Conservation (phyloP, 1,284 basidiomycete genomes). For the Boletus austroedulis region DNA sequence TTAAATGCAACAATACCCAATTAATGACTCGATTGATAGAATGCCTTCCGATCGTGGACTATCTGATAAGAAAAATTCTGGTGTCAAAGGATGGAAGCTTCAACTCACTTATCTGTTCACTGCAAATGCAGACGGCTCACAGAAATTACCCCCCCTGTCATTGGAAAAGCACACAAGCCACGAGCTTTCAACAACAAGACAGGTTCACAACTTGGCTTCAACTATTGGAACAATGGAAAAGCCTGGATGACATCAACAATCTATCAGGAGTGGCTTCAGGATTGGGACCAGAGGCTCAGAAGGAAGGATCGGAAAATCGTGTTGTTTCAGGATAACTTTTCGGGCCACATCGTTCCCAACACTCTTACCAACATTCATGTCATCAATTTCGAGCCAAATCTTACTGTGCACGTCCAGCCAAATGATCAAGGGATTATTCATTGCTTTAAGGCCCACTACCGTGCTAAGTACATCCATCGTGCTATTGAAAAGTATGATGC, state of each 20-base stretch:
- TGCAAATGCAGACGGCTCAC: constrained; percentile 26
- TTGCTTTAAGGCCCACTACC: constrained; percentile 3
- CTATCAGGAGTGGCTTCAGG: constrained; percentile 15
- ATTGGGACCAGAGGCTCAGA: constrained; percentile 1
- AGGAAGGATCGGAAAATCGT: not conserved
- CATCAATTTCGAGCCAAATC: not conserved
- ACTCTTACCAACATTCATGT: constrained; percentile 1
- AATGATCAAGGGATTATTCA: constrained; percentile 6
- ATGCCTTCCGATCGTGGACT: constrained; percentile 12
- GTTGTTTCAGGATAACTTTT: constrained; percentile 6
- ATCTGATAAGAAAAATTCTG: not conserved
- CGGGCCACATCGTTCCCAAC: not conserved
- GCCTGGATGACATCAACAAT: constrained; percentile 18
- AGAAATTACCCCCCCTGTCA: constrained; percentile 24
- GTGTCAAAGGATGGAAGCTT: not conserved
- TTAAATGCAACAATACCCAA: not conserved
- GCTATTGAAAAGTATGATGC: constrained; percentile 23
- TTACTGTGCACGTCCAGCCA: not conserved
- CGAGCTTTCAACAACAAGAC: constrained; percentile 21
- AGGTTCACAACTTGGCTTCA: constrained; percentile 18
- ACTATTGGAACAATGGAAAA: constrained; percentile 26
- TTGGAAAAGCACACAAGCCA: constrained; percentile 25
- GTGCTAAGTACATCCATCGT: not conserved
- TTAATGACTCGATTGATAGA: not conserved
- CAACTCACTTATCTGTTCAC: not conserved